These are phyloP conservation scores for Teratosphaeriaceae sp. DNA, from an alignment of 2,329 filamentous ascomycete genomes.

Conservation along the genomic window DNA sequence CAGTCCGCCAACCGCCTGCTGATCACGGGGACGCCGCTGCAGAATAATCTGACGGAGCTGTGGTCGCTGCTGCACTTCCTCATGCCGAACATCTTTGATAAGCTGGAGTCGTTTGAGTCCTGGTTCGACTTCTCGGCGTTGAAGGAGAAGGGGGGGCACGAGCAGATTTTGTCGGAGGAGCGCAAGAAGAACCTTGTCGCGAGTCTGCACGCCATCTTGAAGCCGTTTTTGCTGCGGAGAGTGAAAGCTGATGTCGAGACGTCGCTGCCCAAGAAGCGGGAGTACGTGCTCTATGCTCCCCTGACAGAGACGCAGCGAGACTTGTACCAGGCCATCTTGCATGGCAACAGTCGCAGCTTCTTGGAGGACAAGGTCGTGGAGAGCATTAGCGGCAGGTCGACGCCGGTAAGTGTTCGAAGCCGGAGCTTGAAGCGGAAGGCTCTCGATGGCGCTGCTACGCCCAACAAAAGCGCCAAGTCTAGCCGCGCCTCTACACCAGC, in stretches of 20 bases:
- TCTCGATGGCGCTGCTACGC: constrained; percentile 35
- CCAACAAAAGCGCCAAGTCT: constrained; percentile 66
- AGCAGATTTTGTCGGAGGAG: constrained; percentile 72
- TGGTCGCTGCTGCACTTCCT: constrained; percentile 95
- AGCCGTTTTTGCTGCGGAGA: constrained; percentile 79
- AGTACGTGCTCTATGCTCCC: constrained; percentile 92
- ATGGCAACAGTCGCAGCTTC: constrained; percentile 45
- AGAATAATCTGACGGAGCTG: constrained; percentile 90
- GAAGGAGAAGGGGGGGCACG: constrained; percentile 71
- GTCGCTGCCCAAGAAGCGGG: constrained; percentile 88
- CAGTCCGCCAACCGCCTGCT: constrained; percentile 83
- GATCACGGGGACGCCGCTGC: constrained; percentile 89
- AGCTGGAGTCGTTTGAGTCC: constrained; percentile 84
- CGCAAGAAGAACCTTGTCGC: constrained; percentile 71
- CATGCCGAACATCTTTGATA: constrained; percentile 85
- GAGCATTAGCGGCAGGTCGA: constrained; percentile 50
- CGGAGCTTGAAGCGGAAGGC: constrained; percentile 54
- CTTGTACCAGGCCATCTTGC: constrained; percentile 70
- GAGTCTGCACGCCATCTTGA: constrained; percentile 87
- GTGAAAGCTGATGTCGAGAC: constrained; percentile 92
- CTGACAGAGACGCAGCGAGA: constrained; percentile 88
- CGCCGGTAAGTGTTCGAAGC: constrained; percentile 39
- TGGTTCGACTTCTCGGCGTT: constrained; percentile 98
- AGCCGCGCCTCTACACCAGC: constrained; percentile 69
- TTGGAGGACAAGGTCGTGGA: constrained; percentile 73